A percentile compares a stretch with the other conserved stretches of the same genome.
phyloP scores from a whole-genome alignment of 345 rosid genomes.

The Aquilaria malaccensis region DNA sequence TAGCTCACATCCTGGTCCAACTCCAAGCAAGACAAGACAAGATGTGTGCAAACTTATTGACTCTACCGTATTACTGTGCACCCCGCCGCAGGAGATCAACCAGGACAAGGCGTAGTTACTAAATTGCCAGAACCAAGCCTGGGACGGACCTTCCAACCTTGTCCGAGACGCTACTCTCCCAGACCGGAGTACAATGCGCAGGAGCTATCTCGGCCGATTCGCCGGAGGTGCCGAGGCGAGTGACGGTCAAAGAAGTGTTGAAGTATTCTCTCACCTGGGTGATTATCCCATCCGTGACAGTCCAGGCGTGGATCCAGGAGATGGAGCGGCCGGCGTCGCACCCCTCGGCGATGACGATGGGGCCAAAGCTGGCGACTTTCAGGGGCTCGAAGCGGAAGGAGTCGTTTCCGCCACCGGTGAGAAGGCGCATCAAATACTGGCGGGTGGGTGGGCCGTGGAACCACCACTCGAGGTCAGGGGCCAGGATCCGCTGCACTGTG shows the following conservation, averaged over 20 bases:
- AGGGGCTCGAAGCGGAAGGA: constrained; percentile 18
- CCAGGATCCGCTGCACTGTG: constrained; percentile 17
- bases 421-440: constrained; percentile 23
- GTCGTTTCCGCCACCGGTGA: constrained; percentile 10
- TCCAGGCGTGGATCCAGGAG: constrained; percentile 32
- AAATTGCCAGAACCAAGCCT: constrained; percentile 18
- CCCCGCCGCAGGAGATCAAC: constrained; percentile 22
- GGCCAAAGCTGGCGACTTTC: constrained; percentile 13
- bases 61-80: constrained; percentile 3
- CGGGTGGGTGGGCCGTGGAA: constrained; percentile 31
- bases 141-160: constrained; percentile 17
- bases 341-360: constrained; percentile 26
- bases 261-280: constrained; percentile 22
- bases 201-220: background rate
- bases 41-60: constrained; percentile 5
- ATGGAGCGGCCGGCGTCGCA: constrained; percentile 1
- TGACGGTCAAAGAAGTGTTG: constrained; percentile 21
- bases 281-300: constrained; percentile 23
- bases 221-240: constrained; percentile 10
- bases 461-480: constrained; percentile 32
- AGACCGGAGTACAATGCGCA: constrained; percentile 4
- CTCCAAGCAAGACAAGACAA: background rate
- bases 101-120: background rate
- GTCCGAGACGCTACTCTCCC: constrained; percentile 20
- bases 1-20: constrained; percentile 25